phyloP scores from a whole-genome alignment of 768 basidiomycete species.

The Suillus subluteus region DNA sequence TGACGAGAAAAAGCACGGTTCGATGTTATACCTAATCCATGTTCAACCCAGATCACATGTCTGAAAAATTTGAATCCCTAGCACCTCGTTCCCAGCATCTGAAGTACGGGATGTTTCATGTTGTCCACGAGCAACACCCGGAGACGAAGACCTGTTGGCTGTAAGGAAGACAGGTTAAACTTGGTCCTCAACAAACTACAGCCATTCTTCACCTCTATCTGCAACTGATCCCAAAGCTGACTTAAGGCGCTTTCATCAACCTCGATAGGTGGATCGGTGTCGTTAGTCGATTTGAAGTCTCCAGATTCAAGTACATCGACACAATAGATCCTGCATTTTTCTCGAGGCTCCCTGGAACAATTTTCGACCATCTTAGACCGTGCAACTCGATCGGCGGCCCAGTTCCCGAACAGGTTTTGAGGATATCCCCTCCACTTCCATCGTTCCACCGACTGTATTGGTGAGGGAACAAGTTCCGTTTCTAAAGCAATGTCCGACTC shows the following conservation, averaged over 20 bases:
- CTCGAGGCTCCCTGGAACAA: neutral
- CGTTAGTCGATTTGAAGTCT: conserved; percentile 26
- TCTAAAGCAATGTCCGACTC: neutral
- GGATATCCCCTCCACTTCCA: conserved; percentile 41
- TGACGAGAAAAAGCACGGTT: conserved; percentile 60
- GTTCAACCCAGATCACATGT: neutral
- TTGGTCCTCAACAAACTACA: neutral
- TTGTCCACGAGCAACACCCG: conserved; percentile 45
- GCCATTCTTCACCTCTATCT: conserved; percentile 18
- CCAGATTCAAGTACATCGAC: conserved; percentile 46
- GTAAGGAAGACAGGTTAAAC: conserved; percentile 3
- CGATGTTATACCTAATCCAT: conserved; percentile 45
- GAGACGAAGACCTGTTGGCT: conserved; percentile 21
- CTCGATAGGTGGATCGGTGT: conserved; percentile 7
- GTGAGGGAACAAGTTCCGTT: conserved; percentile 16
- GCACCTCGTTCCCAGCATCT: conserved; percentile 55
- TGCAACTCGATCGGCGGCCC: conserved; percentile 43
- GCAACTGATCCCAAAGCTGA: conserved; percentile 25
- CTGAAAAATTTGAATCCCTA: conserved; percentile 6
- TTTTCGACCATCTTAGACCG: conserved; percentile 27
- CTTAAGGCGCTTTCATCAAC: conserved; percentile 19
- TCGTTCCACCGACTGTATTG: neutral
- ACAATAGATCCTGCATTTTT: conserved; percentile 26
- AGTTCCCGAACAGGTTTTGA: conserved; percentile 50
- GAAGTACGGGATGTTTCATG: conserved; percentile 48